Conservation (phyloP, 768 basidiomycete genomes). For the Russula lepida region DNA sequence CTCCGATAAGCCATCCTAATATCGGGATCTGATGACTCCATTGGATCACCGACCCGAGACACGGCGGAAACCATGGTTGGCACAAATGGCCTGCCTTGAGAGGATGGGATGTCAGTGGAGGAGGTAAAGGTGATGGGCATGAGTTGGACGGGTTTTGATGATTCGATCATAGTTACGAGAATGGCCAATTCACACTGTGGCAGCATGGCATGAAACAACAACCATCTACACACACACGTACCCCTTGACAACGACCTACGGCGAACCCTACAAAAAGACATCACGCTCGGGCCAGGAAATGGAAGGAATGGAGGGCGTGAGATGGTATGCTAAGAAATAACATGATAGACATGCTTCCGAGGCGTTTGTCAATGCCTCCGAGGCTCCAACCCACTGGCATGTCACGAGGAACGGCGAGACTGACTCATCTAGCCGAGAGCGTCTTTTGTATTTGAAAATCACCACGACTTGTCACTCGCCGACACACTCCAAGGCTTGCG, state of each 20-base stretch:
- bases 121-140: not conserved
- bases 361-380: too few species aligned
- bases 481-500: too few species aligned
- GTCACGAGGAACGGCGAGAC: too few species aligned
- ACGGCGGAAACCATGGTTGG: constrained; percentile 8
- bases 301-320: not conserved
- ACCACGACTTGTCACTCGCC: too few species aligned
- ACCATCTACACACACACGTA: not conserved
- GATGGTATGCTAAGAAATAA: not conserved
- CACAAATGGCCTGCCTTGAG: not conserved
- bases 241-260: constrained; percentile 7
- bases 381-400: too few species aligned
- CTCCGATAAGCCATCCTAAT: constrained; percentile 16
- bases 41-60: not conserved
- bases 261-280: not conserved
- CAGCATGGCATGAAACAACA: not conserved
- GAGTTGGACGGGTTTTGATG: not conserved
- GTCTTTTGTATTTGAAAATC: not conserved
- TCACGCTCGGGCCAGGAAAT: not conserved
- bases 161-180: constrained; percentile 3
- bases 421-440: not conserved
- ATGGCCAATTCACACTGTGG: not conserved
- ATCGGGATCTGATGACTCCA: constrained; percentile 9
- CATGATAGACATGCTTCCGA: not conserved
- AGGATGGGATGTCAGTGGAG: not conserved